phyloP scores from a whole-genome alignment of 2,329 filamentous ascomycete species.

The Pseudocercospora eumusae region DNA sequence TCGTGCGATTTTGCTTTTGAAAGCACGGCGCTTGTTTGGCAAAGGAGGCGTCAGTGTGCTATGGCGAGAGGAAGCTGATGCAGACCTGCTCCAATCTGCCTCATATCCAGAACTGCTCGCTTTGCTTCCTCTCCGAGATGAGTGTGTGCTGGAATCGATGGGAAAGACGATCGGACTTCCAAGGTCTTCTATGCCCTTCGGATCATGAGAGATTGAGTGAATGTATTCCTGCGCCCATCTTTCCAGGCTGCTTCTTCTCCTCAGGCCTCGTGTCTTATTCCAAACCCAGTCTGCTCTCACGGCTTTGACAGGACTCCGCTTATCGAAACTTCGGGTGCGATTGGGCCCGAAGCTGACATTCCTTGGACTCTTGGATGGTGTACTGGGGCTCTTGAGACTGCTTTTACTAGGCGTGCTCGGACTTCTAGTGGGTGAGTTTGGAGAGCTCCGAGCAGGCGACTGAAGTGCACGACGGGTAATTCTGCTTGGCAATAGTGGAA shows the following conservation, averaged over 20 bases:
- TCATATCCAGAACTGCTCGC: background rate
- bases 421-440: background rate
- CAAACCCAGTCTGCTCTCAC: background rate
- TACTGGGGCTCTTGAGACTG: constrained; percentile 10
- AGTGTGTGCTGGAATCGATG: background rate
- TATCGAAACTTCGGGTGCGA: constrained; percentile 4
- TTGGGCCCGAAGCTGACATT: constrained; percentile 2
- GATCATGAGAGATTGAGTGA: background rate
- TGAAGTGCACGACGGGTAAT: background rate
- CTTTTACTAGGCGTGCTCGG: constrained; percentile 8
- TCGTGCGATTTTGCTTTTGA: background rate
- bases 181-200: background rate
- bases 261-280: background rate
- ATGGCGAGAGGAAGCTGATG: background rate
- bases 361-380: background rate
- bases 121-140: background rate
- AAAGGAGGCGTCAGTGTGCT: background rate
- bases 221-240: constrained; percentile 3
- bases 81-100: background rate
- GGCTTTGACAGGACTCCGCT: constrained; percentile 9
- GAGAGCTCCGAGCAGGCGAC: background rate
- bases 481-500: background rate
- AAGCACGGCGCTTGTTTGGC: background rate
- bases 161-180: background rate
- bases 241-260: constrained; percentile 2